Evolutionary conservation across 2,329 filamentous ascomycete genomes (phyloP).

Genomic region (Botrytis medusae): DNA sequence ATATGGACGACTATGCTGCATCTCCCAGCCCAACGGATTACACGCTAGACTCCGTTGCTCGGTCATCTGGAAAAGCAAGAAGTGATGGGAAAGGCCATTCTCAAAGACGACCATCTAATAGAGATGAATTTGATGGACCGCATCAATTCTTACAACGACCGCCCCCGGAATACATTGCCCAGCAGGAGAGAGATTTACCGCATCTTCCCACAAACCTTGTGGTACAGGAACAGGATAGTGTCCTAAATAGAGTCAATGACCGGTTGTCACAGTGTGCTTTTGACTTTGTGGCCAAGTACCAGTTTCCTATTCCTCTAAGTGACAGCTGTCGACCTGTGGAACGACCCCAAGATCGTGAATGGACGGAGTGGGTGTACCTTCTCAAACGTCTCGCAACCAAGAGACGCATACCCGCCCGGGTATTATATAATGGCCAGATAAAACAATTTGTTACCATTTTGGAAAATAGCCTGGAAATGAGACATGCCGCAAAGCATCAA

Average conservation of each 20-base stretch:
- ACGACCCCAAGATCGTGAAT: conserved; percentile 74
- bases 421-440: conserved; percentile 86
- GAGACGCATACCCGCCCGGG: conserved; percentile 77
- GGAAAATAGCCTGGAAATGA: conserved; percentile 86
- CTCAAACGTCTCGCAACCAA: conserved; percentile 84
- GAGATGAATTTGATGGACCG: conserved; percentile 87
- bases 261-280: conserved; percentile 81
- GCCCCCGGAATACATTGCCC: conserved; percentile 66
- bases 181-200: conserved; percentile 77
- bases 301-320: conserved; percentile 83
- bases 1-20: conserved; percentile 46
- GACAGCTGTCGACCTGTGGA: conserved; percentile 74
- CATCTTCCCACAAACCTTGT: conserved; percentile 80
- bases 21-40: conserved; percentile 63
- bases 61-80: conserved; percentile 48
- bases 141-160: conserved; percentile 78
- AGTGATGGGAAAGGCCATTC: conserved; percentile 46
- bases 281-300: conserved; percentile 88
- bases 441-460: conserved; percentile 87
- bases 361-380: conserved; percentile 90
- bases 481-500: conserved; percentile 81
- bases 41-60: conserved; percentile 52
- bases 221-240: conserved; percentile 80
- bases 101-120: conserved; percentile 69
- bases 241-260: conserved; percentile 79